Evolutionary conservation across 2,329 filamentous ascomycete genomes (phyloP).

Genomic region (Stemphylium vesicarium): DNA sequence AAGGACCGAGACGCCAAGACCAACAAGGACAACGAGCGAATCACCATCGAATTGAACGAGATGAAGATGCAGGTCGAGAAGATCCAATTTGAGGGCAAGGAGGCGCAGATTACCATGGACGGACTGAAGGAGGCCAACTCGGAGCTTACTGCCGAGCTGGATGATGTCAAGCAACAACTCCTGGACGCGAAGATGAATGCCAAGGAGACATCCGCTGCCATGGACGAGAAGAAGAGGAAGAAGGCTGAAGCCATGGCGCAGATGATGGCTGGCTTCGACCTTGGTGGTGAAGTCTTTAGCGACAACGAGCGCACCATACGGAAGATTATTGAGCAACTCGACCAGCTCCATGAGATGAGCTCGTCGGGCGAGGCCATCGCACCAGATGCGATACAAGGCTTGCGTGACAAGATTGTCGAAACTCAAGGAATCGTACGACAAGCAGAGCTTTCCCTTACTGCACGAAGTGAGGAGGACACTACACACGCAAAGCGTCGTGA

Average conservation of each 20-base stretch:
- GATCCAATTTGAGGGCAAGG: conserved; percentile 93
- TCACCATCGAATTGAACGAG: conserved; percentile 86
- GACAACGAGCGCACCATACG: conserved; percentile 88
- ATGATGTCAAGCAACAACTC: conserved; percentile 95
- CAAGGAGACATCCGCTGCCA: conserved; percentile 85
- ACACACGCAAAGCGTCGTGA: conserved; percentile 69
- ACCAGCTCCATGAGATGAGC: conserved; percentile 77
- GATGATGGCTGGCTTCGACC: conserved; percentile 99
- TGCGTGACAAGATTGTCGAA: conserved; percentile 81
- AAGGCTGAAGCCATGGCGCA: conserved; percentile 99
- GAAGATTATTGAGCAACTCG: conserved; percentile 82
- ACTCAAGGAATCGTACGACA: conserved; percentile 92
- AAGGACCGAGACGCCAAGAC: conserved; percentile 85
- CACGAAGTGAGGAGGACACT: conserved; percentile 68
- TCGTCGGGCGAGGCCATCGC: conserved; percentile 78
- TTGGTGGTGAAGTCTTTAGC: conserved; percentile 90
- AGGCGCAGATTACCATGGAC: conserved; percentile 97
- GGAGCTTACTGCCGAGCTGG: conserved; percentile 88
- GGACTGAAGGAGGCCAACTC: conserved; percentile 93
- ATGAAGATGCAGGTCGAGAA: conserved; percentile 97
- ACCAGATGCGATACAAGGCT: conserved; percentile 77
- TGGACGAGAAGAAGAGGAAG: conserved; percentile 97
- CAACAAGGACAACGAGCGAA: conserved; percentile 87
- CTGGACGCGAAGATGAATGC: conserved; percentile 96
- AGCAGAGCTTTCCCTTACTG: conserved; percentile 84